These are phyloP conservation scores for Lentinula boryana DNA, from an alignment of 768 basidiomycete species.

Conservation along the genomic window DNA sequence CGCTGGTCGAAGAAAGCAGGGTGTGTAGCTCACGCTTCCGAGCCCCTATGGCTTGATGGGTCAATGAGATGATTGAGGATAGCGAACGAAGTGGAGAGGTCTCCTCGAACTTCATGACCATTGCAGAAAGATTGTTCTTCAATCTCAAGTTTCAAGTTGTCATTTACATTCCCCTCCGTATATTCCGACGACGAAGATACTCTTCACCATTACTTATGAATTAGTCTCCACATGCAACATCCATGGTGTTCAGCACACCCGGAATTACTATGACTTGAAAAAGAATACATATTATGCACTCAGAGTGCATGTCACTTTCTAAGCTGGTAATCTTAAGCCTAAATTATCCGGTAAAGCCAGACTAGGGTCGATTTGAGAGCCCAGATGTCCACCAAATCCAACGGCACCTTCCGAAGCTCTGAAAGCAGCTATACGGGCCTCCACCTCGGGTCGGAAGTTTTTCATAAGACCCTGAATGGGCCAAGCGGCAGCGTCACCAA, in stretches of 20 bases:
- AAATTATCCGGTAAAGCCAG: slow-evolving; percentile 74
- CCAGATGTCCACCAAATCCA: slow-evolving; percentile 79
- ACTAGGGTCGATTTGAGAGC: slow-evolving; percentile 59
- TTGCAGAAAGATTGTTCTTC: background rate
- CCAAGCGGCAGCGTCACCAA: slow-evolving; percentile 98
- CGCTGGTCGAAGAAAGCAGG: background rate
- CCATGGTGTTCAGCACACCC: too few species aligned
- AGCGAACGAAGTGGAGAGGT: background rate
- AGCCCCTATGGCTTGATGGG: background rate
- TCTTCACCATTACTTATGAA: too few species aligned
- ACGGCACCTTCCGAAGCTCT: slow-evolving; percentile 73
- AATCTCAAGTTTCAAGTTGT: background rate
- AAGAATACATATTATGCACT: too few species aligned
- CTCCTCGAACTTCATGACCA: background rate
- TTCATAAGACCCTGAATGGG: slow-evolving; percentile 97
- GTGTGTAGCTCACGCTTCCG: background rate
- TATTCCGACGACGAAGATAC: background rate
- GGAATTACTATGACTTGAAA: too few species aligned
- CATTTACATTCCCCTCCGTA: background rate
- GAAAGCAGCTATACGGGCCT: slow-evolving; percentile 78
- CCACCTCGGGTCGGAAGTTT: slow-evolving; percentile 95
- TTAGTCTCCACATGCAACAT: too few species aligned
- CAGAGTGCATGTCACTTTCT: background rate
- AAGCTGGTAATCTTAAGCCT: slow-evolving; percentile 41
- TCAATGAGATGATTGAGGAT: background rate